Conservation (phyloP, 495 filamentous ascomycete species). For the Penicillium subrubescens region DNA sequence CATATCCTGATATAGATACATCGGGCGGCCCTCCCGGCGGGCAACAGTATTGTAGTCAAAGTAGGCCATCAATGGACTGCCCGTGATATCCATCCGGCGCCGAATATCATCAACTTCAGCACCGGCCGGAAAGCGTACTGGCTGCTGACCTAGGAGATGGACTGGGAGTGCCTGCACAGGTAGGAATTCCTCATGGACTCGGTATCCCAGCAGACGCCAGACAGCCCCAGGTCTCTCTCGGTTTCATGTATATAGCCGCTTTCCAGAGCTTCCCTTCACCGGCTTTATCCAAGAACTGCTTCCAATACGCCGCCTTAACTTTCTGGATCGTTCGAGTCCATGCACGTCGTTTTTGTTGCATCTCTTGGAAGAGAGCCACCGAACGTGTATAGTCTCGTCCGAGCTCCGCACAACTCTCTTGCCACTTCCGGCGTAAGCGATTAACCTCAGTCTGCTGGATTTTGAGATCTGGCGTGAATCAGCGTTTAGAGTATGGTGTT, state of each 20-base stretch:
- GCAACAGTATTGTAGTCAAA: too few relatives aligned
- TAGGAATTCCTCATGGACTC: too few relatives aligned
- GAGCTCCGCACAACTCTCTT: too few relatives aligned
- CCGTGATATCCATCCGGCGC: too few relatives aligned
- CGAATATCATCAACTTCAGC: too few relatives aligned
- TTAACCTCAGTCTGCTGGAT: slow-evolving; percentile 22
- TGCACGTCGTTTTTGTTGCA: slow-evolving; percentile 18
- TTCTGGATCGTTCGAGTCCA: slow-evolving; percentile 18
- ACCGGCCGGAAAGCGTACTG: too few relatives aligned
- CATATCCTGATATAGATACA: too few relatives aligned
- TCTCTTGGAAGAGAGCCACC: background rate
- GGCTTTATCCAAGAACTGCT: slow-evolving; percentile 14
- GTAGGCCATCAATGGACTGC: too few relatives aligned
- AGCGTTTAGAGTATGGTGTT: slow-evolving; percentile 29
- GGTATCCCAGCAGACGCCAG: too few relatives aligned
- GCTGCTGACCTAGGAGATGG: too few relatives aligned
- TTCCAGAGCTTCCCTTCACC: slow-evolving; percentile 24
- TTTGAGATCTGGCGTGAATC: slow-evolving; percentile 28
- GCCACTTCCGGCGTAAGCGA: slow-evolving; percentile 12
- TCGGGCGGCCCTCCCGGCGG: too few relatives aligned
- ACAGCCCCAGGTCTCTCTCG: slow-evolving; percentile 22
- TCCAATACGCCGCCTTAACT: slow-evolving; percentile 11
- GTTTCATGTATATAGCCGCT: slow-evolving; percentile 28
- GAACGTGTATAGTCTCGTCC: slow-evolving; percentile 15
- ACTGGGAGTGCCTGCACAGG: too few relatives aligned